Base-by-base conservation (phyloP, 331 rosid species). In the Cydonia oblonga region DNA sequence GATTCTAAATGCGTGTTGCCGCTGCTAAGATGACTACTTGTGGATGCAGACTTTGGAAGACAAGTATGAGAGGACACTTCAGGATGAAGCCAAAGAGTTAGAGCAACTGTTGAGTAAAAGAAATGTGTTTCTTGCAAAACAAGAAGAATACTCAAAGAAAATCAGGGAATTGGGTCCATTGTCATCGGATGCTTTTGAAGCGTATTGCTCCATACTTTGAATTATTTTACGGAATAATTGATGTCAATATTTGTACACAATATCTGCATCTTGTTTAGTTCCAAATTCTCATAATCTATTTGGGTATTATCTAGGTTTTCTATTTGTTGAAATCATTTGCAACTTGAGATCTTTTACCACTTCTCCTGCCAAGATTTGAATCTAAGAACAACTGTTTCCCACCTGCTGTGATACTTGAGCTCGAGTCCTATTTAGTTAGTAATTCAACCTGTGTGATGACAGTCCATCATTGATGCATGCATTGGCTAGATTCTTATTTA, bases 131-230 rank as follows among this genome's bases (percentile, higher is more conserved):
- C 84, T 89, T 74, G 88, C 96, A 76, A 93, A 86, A 85, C 96
- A 93, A 85, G 98, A 91, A 51, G 98, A 93, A 63, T 87, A 81
- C 80, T 80, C 91, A 38, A 93, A 87, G 85, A 91, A 91, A 86
- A 88, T 89, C 84, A 81, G 96, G 83, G 96, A 91, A 75, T 69
- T 93, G 80, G 98, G 98, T 40, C 91, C 92, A 59, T 79, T 93
- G 83, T 83, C 96, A 74, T 91, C 97, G 59, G 97, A 93, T 88
- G 97, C 98, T 70, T 93, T 91, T 85, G 98, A 93, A 61, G 75
- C 84, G 98, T 91, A 93, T 78, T 59, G 4, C 54, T 35, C 56
- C 75, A 15, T 38, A 64, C 72, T 69, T 59, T n/a, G n/a, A n/a
- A n/a, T n/a, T 66, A 75, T 40, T 69, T 59, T 70, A 29, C 19